Base-by-base conservation (phyloP, 768 basidiomycete species). In the Gloeostereum incarnatum region DNA sequence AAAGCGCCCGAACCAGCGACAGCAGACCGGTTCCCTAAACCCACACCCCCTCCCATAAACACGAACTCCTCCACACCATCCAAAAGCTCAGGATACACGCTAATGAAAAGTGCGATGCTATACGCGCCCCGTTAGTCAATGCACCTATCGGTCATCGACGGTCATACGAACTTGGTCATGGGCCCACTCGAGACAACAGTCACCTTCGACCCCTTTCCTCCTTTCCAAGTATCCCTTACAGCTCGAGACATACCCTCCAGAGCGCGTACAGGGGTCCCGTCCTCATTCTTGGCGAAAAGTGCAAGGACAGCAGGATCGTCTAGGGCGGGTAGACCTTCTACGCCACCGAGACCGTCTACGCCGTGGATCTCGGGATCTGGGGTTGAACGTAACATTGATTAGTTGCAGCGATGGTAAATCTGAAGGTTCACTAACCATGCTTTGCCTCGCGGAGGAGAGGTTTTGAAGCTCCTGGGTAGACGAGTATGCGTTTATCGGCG, bases 11-110 rank as follows among this genome's bases (percentile, higher is more conserved):
- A 40, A 77, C 78, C 77, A 49, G 86, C 87, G 8, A 76, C 80
- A 10, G 88, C 65, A 6, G 83, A 80, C 22, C 81, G 66, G 50
- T 92, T 93, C 0, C 90, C 89, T 17, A 86, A 52, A 6, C 89
- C 89, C 20, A 88, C 78, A 2, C 78, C 88, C n/a, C 90, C 90
- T 8, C 90, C 90, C 90, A 94, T 93, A 50, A 89, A 83, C 5
- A 87, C 81, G 44, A 87, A 70, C 43, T 83, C 73, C 42, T 79
- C 75, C 4, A 88, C 59, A 7, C 65, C 78, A 10, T 59, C 58
- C n/a, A 73, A 46, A 21, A 75, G 53, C 30, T 73, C 63, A 5
- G 66, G 59, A 61, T 77, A 73, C 1, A 69, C 70, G 41, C 64
- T 62, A 13, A 80, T 62, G 47, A 87, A 81, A 5, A 82, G 56